phyloP scores from a whole-genome alignment of 1,139 yeast genomes.

The Yamadazyma spencermartinsiae region DNA sequence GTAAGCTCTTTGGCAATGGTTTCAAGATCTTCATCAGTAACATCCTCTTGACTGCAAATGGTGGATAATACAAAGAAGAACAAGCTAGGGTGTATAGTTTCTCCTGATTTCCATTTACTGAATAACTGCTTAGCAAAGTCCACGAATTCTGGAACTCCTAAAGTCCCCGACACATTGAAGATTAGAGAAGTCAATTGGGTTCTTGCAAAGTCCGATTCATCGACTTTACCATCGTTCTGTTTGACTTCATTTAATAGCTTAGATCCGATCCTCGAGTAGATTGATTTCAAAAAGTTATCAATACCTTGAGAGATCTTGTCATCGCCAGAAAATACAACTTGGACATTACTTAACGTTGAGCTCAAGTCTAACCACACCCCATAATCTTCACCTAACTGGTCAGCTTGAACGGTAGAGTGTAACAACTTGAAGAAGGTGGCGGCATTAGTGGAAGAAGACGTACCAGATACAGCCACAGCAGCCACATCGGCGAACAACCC shows the following conservation, averaged over 20 bases:
- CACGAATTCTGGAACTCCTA: conserved; percentile 50
- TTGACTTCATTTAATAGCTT: conserved; percentile 32
- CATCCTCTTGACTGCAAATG: conserved; percentile 41
- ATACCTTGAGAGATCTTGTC: conserved; percentile 40
- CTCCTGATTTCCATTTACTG: conserved; percentile 32
- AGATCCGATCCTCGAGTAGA: conserved; percentile 33
- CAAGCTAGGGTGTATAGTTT: conserved; percentile 54
- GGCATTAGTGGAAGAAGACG: conserved; percentile 43
- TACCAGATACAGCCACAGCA: conserved; percentile 64
- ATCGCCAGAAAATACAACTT: conserved; percentile 49
- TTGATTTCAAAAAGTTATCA: conserved; percentile 35
- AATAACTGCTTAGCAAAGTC: conserved; percentile 46
- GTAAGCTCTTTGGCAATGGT: conserved; percentile 50
- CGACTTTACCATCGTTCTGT: conserved; percentile 27
- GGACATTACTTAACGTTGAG: conserved; percentile 41
- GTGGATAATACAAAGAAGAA: conserved; percentile 55
- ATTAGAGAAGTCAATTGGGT: conserved; percentile 53
- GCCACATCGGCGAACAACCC: conserved; percentile 67
- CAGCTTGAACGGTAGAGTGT: conserved; percentile 29
- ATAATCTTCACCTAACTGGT: conserved; percentile 49
- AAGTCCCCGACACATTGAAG: conserved; percentile 52
- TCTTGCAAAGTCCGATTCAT: conserved; percentile 44
- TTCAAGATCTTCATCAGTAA: conserved; percentile 45
- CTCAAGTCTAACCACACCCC: conserved; percentile 69
- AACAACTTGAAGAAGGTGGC: conserved; percentile 46